phyloP scores from a whole-genome alignment of 805 yeast genomes.

The Nakazawaea wyomingensis region DNA sequence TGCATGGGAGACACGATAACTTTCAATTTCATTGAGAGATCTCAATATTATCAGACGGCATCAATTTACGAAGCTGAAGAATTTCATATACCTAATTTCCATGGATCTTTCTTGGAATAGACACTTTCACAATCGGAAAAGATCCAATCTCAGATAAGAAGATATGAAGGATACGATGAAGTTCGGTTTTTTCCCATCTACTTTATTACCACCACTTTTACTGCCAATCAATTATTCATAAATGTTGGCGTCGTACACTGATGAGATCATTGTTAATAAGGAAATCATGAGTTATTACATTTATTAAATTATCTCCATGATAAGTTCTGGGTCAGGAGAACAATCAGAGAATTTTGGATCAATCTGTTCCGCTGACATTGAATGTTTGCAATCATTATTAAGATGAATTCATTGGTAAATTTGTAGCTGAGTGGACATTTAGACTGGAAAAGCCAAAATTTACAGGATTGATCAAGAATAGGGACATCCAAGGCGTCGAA shows the following conservation, averaged over 20 bases:
- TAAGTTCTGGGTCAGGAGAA: slow-evolving; percentile 63
- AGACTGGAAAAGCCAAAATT: slow-evolving; percentile 59
- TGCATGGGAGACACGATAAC: slow-evolving; percentile 97
- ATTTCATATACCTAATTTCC: slow-evolving; percentile 57
- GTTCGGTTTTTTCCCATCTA: slow-evolving; percentile 78
- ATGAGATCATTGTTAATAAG: slow-evolving; percentile 70
- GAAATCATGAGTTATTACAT: slow-evolving; percentile 68
- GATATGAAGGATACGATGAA: slow-evolving; percentile 95
- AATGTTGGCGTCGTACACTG: slow-evolving; percentile 67
- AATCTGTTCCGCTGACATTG: slow-evolving; percentile 79
- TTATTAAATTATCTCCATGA: slow-evolving; percentile 65
- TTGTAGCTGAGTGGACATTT: slow-evolving; percentile 95
- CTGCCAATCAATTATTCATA: slow-evolving; percentile 79
- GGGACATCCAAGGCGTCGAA: slow-evolving; percentile 69
- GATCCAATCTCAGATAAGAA: slow-evolving; percentile 71
- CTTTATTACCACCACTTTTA: slow-evolving; percentile 57
- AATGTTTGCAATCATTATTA: slow-evolving; percentile 79
- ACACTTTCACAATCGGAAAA: slow-evolving; percentile 69
- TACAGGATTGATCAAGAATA: slow-evolving; percentile 55
- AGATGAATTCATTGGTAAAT: slow-evolving; percentile 93
- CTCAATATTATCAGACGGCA: slow-evolving; percentile 76
- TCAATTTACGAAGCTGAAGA: slow-evolving; percentile 62
- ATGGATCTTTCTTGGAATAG: slow-evolving; percentile 88
- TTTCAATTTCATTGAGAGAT: slow-evolving; percentile 87
- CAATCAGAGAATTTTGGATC: slow-evolving; percentile 86